Base-by-base conservation (phyloP, 2,329 filamentous ascomycete genomes). In the Colletotrichum musicola region DNA sequence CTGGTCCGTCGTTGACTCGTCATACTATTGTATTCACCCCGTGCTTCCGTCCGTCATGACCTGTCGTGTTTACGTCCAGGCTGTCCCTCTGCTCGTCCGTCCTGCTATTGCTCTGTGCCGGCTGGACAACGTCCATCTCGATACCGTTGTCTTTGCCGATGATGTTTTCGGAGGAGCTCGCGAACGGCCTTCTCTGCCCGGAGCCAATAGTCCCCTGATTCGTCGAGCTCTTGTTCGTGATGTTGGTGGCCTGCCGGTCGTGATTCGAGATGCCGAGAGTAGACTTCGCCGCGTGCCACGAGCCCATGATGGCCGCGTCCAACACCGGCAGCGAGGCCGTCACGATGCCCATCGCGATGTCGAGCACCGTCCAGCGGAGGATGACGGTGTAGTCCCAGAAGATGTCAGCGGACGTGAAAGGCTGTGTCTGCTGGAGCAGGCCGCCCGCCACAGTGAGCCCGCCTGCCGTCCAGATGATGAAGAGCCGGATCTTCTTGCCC, bases 321-420 rank as follows among this genome's bases (percentile, higher is more conserved):
- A 78, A 66, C 10, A 77, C 72, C 1, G 77, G 77, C 6, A 78
- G 71, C 0, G 75, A 77, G 2, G 77, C 77, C 1, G 73, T 75
- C 2, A 75, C 62, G 2, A 76, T 72, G 10, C 73, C 75, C 40
- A 77, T 74, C 16, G 73, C 72, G 0, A 78, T 69, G 22, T 78
- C 76, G 14, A 77, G 53, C 6, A 74, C 57, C 4, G 70, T 72
- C 76, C 76, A 78, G 6, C 70, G 53, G n/a, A 72, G 53, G 9
- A 75, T 69, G 4, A 61, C 6, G 9, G 72, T 71, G 42, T 74
- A 76, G 6, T 72, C 72, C 62, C 64, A 73, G 55, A 53, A 65
- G 4, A 60, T 62, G 44, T 61, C 59, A 50, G 69, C 59, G 27
- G 59, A 46, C 7, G 68, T 51, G 1, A 20, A 64, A 16, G 57